These are phyloP conservation scores for Lachancea lanzarotensis DNA, from an alignment of 805 yeast species.

Conservation along the genomic window DNA sequence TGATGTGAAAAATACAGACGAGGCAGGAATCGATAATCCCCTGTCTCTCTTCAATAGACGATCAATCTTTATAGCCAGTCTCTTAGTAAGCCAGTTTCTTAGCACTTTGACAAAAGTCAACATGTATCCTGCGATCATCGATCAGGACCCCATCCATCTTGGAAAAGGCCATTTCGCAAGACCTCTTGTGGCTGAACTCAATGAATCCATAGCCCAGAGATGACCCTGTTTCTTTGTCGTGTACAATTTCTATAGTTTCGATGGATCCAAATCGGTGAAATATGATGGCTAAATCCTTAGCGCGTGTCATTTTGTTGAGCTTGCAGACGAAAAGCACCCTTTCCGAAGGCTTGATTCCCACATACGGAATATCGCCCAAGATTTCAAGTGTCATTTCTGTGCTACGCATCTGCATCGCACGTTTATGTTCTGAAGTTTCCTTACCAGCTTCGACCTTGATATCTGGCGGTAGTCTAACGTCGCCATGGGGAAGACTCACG, in stretches of 20 bases:
- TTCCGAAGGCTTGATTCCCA: constrained; percentile 55
- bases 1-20: too few species aligned
- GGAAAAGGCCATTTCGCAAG: constrained; percentile 56
- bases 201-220: constrained; percentile 60
- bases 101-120: constrained; percentile 61
- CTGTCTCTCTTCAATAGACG: too few species aligned
- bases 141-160: constrained; percentile 57
- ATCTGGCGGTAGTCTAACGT: constrained; percentile 27
- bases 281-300: constrained; percentile 47
- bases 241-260: constrained; percentile 44
- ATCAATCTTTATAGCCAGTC: too few species aligned
- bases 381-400: constrained; percentile 58
- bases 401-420: constrained; percentile 26
- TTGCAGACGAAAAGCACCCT: constrained; percentile 57
- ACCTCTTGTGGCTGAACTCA: constrained; percentile 41
- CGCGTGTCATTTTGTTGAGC: constrained; percentile 55
- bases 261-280: constrained; percentile 59
- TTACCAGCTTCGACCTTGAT: constrained; percentile 8
- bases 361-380: constrained; percentile 56
- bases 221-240: constrained; percentile 41
- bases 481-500: constrained; percentile 35
- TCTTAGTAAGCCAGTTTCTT: constrained; percentile 1
- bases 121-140: constrained; percentile 58
- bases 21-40: too few species aligned
- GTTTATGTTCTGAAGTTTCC: constrained; percentile 18